Conservation (phyloP, 73 alveolate genomes). For the Blepharisma japonicum region DNA sequence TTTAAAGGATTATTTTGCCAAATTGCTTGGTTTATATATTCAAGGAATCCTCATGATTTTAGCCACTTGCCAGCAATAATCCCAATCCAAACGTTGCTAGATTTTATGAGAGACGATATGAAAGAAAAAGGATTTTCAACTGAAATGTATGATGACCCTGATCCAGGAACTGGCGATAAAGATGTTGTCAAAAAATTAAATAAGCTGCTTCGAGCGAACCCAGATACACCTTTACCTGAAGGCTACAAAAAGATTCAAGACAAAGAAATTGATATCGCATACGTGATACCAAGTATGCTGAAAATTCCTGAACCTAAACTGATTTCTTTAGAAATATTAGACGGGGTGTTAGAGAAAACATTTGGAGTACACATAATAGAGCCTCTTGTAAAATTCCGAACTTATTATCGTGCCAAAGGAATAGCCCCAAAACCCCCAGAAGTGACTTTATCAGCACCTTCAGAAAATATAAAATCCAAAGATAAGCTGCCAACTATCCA, state of each 20-base stretch:
- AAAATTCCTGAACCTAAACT: neutral
- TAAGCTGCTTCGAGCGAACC: conserved; percentile 43
- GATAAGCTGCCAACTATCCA: too few species aligned
- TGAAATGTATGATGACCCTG: conserved; percentile 66
- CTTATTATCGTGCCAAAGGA: conserved; percentile 7
- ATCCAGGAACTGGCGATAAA: conserved; percentile 57
- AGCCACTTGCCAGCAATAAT: conserved; percentile 67
- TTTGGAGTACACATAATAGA: neutral
- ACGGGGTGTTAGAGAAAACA: neutral
- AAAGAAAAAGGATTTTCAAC: conserved; percentile 52
- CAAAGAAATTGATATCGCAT: conserved; percentile 37
- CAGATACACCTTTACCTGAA: conserved; percentile 61
- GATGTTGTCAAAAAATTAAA: conserved; percentile 52
- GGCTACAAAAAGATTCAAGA: conserved; percentile 50
- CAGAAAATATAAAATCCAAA: too few species aligned
- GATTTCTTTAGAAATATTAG: conserved; percentile 1
- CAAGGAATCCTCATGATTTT: conserved; percentile 54
- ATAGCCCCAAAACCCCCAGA: neutral
- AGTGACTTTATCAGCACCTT: too few species aligned
- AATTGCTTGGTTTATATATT: conserved; percentile 48
- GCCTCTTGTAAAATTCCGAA: neutral
- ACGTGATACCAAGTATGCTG: conserved; percentile 32
- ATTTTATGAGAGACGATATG: conserved; percentile 34
- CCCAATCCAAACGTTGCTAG: conserved; percentile 26
- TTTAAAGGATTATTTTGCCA: conserved; percentile 44